Base-by-base conservation (phyloP, 75 land plant genomes). In the Picea sitchensis region DNA sequence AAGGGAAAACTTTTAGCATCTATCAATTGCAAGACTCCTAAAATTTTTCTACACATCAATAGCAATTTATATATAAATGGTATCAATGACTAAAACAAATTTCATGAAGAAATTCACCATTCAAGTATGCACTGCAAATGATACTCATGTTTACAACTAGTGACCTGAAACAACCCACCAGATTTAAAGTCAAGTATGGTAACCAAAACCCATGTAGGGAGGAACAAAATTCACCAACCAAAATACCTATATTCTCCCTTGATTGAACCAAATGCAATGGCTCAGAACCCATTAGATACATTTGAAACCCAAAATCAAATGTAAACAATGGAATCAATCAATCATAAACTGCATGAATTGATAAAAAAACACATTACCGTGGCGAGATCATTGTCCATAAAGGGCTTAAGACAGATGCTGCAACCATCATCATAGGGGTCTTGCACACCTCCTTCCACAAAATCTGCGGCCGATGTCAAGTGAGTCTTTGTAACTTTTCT, bases 91-190 rank as follows among this genome's bases (percentile, higher is more conserved):
- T 1, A 26, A 79, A 73, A 31, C 76, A 14, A 61, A 14, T n/a
- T 15, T 51, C 32, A 38, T 4, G 13, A 12, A 34, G 30, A 7
- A 74, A 74, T 78, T 60, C 80, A 97, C 98, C 99, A 97, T 82
- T 97, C 99, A 79, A 97, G 92, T 80, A 97, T 91, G 82, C 99
- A 97, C 72, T 97, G 98, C 63, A 97, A 91, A 83, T 97, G 99
- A 80, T 89, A 97, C 81, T 97, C 96, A 84, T 97, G 99, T 86
- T 90, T 97, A 87, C 98, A 97, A 80, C 58, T 82, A 21, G 99
- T 97, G 59, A 95, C 83, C 98, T 97, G 26, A 26, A 26, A 26
- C 26, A 26, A 26, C 26, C 26, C 26, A 26, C 26, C 26, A 26
- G 26, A 26, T 26, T 26, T 26, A 26, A 26, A 0, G 26, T 26